phyloP scores from a whole-genome alignment of 1,139 yeast genomes.

The Geotrichum bryndzae region DNA sequence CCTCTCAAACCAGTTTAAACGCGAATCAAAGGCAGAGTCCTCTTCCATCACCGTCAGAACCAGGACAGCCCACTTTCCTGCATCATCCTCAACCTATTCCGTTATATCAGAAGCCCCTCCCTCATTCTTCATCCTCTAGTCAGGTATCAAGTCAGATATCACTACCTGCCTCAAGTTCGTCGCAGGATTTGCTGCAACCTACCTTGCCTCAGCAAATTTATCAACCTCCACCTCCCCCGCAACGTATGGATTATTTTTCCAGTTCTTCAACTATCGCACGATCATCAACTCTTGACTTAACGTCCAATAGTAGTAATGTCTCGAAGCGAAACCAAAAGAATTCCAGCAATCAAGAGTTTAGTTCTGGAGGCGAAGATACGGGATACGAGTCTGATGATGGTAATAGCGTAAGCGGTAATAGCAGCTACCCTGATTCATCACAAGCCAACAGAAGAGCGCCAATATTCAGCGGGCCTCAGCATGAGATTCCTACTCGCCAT shows the following conservation, averaged over 20 bases:
- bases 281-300: conserved; percentile 3
- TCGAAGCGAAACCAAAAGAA: neutral
- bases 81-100: conserved; percentile 3
- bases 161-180: neutral
- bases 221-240: conserved; percentile 17
- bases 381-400: conserved; percentile 22
- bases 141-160: neutral
- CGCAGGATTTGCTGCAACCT: neutral
- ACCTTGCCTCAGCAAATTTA: conserved; percentile 5
- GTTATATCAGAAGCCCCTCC: neutral
- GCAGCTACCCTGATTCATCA: conserved; percentile 33
- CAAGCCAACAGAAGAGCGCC: conserved; percentile 36
- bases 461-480: conserved; percentile 28
- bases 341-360: neutral
- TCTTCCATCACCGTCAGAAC: conserved; percentile 9
- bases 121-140: neutral
- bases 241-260: conserved; percentile 13
- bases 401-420: conserved; percentile 9
- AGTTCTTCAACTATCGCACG: neutral
- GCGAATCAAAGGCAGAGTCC: conserved; percentile 1
- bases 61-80: neutral
- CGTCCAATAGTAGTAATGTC: neutral
- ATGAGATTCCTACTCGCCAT: conserved; percentile 26
- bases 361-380: conserved; percentile 14
- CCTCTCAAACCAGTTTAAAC: conserved; percentile 1